phyloP scores from a whole-genome alignment of 257 asterid species.

The Scutellaria galericulata region DNA sequence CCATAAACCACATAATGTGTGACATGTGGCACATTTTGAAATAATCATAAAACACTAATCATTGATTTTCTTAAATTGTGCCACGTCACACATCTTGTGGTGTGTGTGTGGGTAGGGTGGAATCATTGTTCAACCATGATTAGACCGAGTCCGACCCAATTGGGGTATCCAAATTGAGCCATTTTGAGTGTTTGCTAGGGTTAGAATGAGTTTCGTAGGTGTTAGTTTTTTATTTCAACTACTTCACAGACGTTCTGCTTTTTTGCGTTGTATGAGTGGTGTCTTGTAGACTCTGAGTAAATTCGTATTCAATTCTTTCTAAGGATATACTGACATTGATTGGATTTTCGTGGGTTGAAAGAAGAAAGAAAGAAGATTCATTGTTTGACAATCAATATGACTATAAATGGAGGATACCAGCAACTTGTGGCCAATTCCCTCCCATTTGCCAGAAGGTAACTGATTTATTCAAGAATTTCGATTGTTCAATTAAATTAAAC shows the following conservation, averaged over 20 bases:
- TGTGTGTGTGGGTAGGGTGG: too few species aligned
- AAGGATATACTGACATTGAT: neutral
- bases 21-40: too few species aligned
- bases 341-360: slow-evolving; percentile 4
- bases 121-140: neutral
- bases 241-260: neutral
- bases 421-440: slow-evolving; percentile 43
- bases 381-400: slow-evolving; percentile 25
- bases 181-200: neutral
- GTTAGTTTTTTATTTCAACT: neutral
- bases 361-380: slow-evolving; percentile 31
- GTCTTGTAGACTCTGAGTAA: neutral
- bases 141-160: neutral
- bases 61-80: too few species aligned
- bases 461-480: neutral
- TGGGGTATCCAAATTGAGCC: neutral
- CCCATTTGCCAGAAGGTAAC: slow-evolving; percentile 63
- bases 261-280: neutral
- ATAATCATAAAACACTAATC: too few species aligned
- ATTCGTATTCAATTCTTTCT: neutral
- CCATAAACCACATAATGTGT: too few species aligned
- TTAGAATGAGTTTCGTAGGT: neutral
- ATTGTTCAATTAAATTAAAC: too few species aligned
- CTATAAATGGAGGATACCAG: slow-evolving; percentile 40
- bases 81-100: too few species aligned